phyloP scores from a whole-genome alignment of 2,329 filamentous ascomycete genomes.

The Whalleya microplaca region DNA sequence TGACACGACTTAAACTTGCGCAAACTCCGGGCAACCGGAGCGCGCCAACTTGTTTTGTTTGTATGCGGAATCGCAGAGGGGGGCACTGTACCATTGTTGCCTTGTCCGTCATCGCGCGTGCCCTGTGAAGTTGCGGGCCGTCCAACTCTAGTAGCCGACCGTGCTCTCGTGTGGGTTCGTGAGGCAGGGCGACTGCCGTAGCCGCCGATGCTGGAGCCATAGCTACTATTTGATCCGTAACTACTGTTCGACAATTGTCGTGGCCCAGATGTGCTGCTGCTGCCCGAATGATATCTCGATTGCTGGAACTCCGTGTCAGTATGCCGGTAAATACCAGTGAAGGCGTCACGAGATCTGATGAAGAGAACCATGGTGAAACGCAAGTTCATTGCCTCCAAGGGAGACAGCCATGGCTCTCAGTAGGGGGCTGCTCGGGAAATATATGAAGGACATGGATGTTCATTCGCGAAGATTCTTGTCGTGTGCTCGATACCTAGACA shows the following conservation, averaged over 20 bases:
- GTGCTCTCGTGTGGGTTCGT: constrained; percentile 34
- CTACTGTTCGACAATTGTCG: constrained; percentile 38
- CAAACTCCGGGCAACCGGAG: constrained; percentile 28
- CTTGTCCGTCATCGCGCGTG: constrained; percentile 30
- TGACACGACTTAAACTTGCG: constrained; percentile 34
- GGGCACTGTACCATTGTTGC: constrained; percentile 46
- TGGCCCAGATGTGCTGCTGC: constrained; percentile 9
- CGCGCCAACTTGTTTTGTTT: constrained; percentile 16
- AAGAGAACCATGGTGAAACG: constrained; percentile 5
- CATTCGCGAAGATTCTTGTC: constrained; percentile 10
- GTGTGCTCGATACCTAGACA: not conserved
- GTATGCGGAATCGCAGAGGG: constrained; percentile 20
- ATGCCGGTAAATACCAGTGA: constrained; percentile 1
- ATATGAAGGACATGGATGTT: not conserved
- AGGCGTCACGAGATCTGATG: not conserved
- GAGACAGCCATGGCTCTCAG: not conserved
- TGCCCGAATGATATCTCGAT: constrained; percentile 10
- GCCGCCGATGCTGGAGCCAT: constrained; percentile 43
- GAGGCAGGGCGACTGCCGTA: constrained; percentile 40
- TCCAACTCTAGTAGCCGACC: constrained; percentile 34
- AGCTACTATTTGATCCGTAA: constrained; percentile 43
- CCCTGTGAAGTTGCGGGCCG: constrained; percentile 38
- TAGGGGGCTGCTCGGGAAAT: not conserved
- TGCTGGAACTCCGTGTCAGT: constrained; percentile 24
- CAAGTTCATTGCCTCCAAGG: not conserved